Evolutionary conservation across 306 rosid genomes (phyloP).

Genomic region (Crotalaria pallida): DNA sequence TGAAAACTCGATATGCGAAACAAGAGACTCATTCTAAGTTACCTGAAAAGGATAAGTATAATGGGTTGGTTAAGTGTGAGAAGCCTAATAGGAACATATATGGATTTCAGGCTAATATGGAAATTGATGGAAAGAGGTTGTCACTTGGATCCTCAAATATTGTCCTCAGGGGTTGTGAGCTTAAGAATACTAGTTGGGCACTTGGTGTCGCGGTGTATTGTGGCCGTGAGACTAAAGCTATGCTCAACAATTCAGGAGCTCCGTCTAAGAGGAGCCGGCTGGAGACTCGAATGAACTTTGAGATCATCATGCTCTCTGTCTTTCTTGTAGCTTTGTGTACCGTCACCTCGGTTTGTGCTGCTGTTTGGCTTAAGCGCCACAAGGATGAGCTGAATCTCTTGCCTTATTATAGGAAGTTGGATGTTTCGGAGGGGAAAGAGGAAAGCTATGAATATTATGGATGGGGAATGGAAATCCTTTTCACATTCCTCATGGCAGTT

Average conservation of each 20-base stretch:
- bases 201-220: conserved; percentile 83
- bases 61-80: conserved; percentile 79
- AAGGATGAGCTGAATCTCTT: conserved; percentile 37
- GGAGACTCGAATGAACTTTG: conserved; percentile 83
- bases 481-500: conserved; percentile 89
- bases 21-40: conserved; percentile 78
- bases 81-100: conserved; percentile 93
- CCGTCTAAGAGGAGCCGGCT: conserved; percentile 94
- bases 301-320: conserved; percentile 73
- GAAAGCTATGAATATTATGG: conserved; percentile 55
- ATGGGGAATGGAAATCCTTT: conserved; percentile 69
- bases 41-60: conserved; percentile 48
- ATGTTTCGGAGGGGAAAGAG: conserved; percentile 23
- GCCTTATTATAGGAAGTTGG: conserved; percentile 67
- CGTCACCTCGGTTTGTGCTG: conserved; percentile 66
- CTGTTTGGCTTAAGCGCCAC: conserved; percentile 68
- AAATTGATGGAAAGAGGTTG: conserved; percentile 65
- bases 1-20: conserved; percentile 88
- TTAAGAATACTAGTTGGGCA: conserved; percentile 83
- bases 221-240: conserved; percentile 88
- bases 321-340: conserved; percentile 70
- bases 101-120: conserved; percentile 82
- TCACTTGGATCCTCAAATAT: conserved; percentile 93
- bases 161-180: conserved; percentile 83
- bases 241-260: conserved; percentile 94